Evolutionary conservation across 2,329 filamentous ascomycete species (phyloP).

Genomic region (Aspergillus sp.): DNA sequence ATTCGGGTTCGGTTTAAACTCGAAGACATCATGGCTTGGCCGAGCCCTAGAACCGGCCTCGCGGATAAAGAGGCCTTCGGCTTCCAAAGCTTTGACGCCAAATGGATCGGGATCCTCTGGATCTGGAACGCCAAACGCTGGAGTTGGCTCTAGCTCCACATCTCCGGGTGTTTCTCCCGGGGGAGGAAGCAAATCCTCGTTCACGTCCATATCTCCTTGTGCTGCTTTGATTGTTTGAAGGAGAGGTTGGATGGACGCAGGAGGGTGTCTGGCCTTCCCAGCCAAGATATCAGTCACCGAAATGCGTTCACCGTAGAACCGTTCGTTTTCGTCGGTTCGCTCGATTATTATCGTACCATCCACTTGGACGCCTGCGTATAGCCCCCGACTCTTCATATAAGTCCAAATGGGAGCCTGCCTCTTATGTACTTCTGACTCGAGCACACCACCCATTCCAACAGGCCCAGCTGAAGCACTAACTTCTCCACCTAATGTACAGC

Average conservation of each 20-base stretch:
- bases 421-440: conserved; percentile 69
- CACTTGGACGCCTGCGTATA: conserved; percentile 83
- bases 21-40: conserved; percentile 76
- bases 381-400: conserved; percentile 85
- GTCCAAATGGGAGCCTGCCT: conserved; percentile 72
- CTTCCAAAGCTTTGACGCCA: conserved; percentile 82
- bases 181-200: conserved; percentile 64
- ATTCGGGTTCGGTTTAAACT: conserved; percentile 72
- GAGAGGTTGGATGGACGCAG: conserved; percentile 58
- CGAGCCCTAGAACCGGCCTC: conserved; percentile 79
- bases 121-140: conserved; percentile 73
- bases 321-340: conserved; percentile 81
- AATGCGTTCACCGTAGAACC: conserved; percentile 73
- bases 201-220: conserved; percentile 76
- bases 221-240: conserved; percentile 85
- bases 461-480: conserved; percentile 76
- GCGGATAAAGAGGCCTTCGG: conserved; percentile 78
- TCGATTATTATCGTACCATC: conserved; percentile 87
- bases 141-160: conserved; percentile 51
- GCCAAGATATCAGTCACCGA: conserved; percentile 63
- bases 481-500: conserved; percentile 79
- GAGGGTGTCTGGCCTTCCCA: conserved; percentile 59
- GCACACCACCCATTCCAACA: conserved; percentile 69
- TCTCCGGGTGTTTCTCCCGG: conserved; percentile 76
- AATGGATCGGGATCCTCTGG: conserved; percentile 86